Base-by-base conservation (phyloP, 2,329 filamentous ascomycete genomes). In the Rugonectria rugulosa region DNA sequence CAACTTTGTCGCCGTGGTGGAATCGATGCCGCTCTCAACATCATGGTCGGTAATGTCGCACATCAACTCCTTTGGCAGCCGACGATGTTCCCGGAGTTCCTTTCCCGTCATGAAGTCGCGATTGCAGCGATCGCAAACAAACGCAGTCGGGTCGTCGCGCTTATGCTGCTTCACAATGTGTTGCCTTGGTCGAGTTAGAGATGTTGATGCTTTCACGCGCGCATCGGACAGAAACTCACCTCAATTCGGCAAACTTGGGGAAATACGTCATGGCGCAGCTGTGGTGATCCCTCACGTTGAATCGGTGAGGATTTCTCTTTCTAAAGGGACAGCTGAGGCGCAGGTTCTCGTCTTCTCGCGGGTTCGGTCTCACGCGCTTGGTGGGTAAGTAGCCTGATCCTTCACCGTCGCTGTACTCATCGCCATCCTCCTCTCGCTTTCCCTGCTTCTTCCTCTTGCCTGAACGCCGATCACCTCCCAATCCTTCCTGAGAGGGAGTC, bases 281-380 rank as follows among this genome's bases (percentile, higher is more conserved):
- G 45, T 79, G 73, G 31, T 79, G 73, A 37, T 79, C 77, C 4
- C 77, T 70, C 37, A 80, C 74, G 29, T 80, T 79, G 61, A 79
- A 80, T 2, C 76, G 72, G 27, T 70, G 68, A 1, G 77, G 76
- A 36, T 80, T 79, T 11, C 77, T 70, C 61, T 77, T 78, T 26
- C 77, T 69, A 34, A 74, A 80, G 1, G 77, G 77, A 51, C 77
- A 80, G 46, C 76, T 77, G 5, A 77, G 59, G 2, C 74, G 71
- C 4, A 77, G 63, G 37, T 73, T 75, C 45, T 75, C 74, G 1
- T 77, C 74, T 0, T 75, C 74, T 29, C 61, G 67, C 0, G 70
- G 68, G 20, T 70, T 72, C 3, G 69, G 69, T 10, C 70, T 65
- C 0, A 64, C 34, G 14, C 72, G 66, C 52, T 77, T 77, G 7